Evolutionary conservation across 352 stramenopile species (phyloP), one percentile per base, ranked within the genome.

Genomic region (Pythium rhizo-oryzae): DNA sequence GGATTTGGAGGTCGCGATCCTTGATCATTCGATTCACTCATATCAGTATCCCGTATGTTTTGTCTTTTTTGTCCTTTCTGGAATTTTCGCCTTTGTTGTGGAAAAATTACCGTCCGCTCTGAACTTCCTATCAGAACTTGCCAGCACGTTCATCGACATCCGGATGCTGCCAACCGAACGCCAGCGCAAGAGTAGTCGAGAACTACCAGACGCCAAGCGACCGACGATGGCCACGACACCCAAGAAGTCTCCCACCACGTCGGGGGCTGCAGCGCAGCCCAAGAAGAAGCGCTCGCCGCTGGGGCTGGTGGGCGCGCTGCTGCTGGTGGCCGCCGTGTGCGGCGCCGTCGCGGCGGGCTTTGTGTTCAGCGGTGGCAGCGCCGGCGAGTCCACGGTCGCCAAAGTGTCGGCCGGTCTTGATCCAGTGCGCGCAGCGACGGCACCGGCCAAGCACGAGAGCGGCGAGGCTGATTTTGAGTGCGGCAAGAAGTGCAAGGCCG

Each of bases 271-370:
- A 21, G 35, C 60, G 24, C 11, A 12, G 18, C 16, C 13, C 21
- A 51, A 43, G 57, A 63, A 44, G 11, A 67, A 54, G 24, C 60
- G 50, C 35, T 67, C 49, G 5, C 51, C 60, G 1, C 7, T 57
- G 15, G 61, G 41, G 39, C 24, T 61, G 4, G 33, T 55, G 1
- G 61, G 37, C 18, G n/a, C 51, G 8, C 30, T 65, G 35, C 18
- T 71, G 43, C 39, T 71, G 13, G n/a, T 71, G 39, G 41, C 51
- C n/a, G 50, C 65, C 11, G 44, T 71, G 39, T 71, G 65, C 28
- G 65, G 57, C 23, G 65, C 58, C 2, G 16, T 71, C 39, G 37
- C 41, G 21, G 65, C 65, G 6, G 65, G 51, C 15, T 64, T 54
- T 37, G 39, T 66, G 15, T 66, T 71, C 39, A 57, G 18, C 37